Evolutionary conservation across 129 eudicot genomes (phyloP).

Genomic region (Saussurea involucrata): DNA sequence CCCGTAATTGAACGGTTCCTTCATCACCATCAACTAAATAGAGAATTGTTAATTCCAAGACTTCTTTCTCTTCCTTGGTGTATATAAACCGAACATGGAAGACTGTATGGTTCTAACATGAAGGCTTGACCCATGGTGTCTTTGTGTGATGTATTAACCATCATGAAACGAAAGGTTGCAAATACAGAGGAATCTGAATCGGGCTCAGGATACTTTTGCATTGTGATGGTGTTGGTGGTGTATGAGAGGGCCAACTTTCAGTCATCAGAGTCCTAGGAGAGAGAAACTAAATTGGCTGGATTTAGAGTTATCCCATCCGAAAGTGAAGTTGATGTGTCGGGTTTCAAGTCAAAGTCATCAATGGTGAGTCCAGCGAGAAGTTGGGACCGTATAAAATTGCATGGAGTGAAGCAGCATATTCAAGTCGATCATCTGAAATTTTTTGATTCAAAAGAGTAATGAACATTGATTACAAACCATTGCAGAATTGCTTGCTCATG

Average conservation of each 20-base stretch:
- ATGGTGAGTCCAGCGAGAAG: slow-evolving; percentile 64
- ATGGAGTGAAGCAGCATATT: slow-evolving; percentile 44
- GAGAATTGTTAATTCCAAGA: slow-evolving; percentile 36
- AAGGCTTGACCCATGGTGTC: slow-evolving; percentile 31
- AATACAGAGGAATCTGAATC: slow-evolving; percentile 50
- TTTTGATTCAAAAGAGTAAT: background rate
- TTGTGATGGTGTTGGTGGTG: slow-evolving; percentile 24
- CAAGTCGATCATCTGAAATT: slow-evolving; percentile 70
- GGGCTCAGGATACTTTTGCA: slow-evolving; percentile 46
- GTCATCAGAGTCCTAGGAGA: slow-evolving; percentile 39
- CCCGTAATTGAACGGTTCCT: slow-evolving; percentile 46
- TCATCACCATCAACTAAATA: slow-evolving; percentile 38
- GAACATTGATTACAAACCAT: background rate
- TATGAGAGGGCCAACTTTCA: slow-evolving; percentile 33
- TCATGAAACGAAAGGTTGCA: slow-evolving; percentile 64
- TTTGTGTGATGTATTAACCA: background rate
- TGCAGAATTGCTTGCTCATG: too few species aligned
- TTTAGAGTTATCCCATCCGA: slow-evolving; percentile 56
- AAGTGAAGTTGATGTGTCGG: slow-evolving; percentile 21
- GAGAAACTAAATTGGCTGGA: slow-evolving; percentile 55
- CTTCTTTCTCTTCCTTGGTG: slow-evolving; percentile 39
- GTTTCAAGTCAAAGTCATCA: slow-evolving; percentile 55
- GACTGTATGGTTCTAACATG: slow-evolving; percentile 69
- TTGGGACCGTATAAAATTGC: slow-evolving; percentile 82
- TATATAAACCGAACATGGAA: slow-evolving; percentile 50